Percentiles rank a stretch among this genome's conserved stretches.
Evolutionary conservation across 2,329 filamentous ascomycete species (phyloP).

Genomic region (Phialophora chinensis): DNA sequence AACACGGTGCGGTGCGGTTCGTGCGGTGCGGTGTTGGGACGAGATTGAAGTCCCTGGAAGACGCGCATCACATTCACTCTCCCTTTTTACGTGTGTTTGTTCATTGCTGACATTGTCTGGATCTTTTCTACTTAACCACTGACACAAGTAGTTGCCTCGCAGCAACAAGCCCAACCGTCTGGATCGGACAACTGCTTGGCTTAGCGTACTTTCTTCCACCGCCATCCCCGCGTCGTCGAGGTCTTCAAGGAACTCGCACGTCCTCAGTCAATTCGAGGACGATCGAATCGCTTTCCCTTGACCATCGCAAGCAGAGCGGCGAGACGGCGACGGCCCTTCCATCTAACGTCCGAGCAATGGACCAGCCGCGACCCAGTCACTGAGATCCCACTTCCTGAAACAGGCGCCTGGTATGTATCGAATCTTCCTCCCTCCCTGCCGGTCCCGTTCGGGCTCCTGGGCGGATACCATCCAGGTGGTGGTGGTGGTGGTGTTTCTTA

Average conservation of each 20-base stretch:
- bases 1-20: no score
- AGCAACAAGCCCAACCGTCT: not conserved
- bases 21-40: no score
- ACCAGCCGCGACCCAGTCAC: not conserved
- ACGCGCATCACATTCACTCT: no score
- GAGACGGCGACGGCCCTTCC: not conserved
- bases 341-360: slow-evolving; percentile 5
- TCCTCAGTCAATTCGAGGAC: not conserved
- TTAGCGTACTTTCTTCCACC: slow-evolving; percentile 2
- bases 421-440: not conserved
- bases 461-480: slow-evolving; percentile 8
- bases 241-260: slow-evolving; percentile 4
- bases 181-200: slow-evolving; percentile 9
- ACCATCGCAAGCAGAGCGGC: slow-evolving; percentile 5
- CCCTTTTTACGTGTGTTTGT: no score
- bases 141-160: not conserved
- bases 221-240: slow-evolving; percentile 2
- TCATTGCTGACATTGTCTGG: no score
- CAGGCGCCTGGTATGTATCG: slow-evolving; percentile 18
- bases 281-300: slow-evolving; percentile 1
- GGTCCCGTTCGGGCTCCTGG: not conserved
- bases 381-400: not conserved
- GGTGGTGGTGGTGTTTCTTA: slow-evolving; percentile 6
- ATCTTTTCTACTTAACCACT: no score
- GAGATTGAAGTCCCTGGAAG: no score